Conservation (phyloP, 176 grass and related monocot species). For the Saccharum spontaneum region DNA sequence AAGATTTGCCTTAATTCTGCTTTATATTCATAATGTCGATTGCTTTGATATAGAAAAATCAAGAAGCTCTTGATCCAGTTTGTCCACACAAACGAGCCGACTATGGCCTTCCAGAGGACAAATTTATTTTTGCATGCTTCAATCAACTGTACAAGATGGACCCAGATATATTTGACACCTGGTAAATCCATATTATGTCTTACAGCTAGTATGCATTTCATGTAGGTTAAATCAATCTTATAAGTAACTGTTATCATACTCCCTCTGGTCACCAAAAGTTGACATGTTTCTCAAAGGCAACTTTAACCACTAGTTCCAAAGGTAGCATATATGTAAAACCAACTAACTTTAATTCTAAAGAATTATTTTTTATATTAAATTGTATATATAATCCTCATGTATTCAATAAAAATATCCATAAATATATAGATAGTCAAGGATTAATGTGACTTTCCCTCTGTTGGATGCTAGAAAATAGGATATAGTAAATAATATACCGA, state of each 20-base stretch:
- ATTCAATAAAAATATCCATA: neutral
- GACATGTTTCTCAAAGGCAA: neutral
- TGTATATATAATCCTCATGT: neutral
- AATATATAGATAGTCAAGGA: neutral
- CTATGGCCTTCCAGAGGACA: constrained; percentile 16
- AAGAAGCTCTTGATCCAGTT: constrained; percentile 1
- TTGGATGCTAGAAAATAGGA: neutral
- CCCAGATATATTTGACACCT: constrained; percentile 8
- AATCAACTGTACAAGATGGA: constrained; percentile 13
- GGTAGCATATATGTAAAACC: neutral
- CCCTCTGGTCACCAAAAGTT: neutral
- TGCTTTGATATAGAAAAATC: constrained; percentile 2
- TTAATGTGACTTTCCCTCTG: neutral
- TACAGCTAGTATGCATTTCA: neutral
- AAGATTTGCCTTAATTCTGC: too few relatives aligned
- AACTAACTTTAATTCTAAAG: neutral
- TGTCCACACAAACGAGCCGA: constrained; percentile 14
- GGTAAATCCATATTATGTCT: neutral
- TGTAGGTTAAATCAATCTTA: neutral
- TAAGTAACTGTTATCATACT: neutral
- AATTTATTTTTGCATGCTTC: constrained; percentile 11
- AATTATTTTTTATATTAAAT: neutral
- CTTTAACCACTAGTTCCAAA: neutral
- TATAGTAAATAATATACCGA: neutral
- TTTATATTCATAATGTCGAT: neutral